Evolutionary conservation across 1,139 yeast genomes (phyloP).

Genomic region (Candida buenavistaensis): DNA sequence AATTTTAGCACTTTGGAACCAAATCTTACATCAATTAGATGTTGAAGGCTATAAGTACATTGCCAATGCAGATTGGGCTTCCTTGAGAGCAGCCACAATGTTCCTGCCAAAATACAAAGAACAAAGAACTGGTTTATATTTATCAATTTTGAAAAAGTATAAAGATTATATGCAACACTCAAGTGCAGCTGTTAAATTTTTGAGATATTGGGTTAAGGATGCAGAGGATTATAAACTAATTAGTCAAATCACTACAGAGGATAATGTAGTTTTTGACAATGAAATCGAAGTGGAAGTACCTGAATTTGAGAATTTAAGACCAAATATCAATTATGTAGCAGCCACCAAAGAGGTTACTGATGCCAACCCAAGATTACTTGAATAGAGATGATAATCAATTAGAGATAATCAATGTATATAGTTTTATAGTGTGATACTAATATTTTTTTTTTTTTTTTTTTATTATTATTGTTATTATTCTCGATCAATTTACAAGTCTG

Average conservation of each 20-base stretch:
- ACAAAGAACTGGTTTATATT: slow-evolving; percentile 56
- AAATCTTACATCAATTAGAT: slow-evolving; percentile 55
- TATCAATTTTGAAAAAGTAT: slow-evolving; percentile 56
- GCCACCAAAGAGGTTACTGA: slow-evolving; percentile 20
- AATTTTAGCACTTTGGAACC: slow-evolving; percentile 62
- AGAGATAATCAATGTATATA: background rate
- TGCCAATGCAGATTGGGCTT: slow-evolving; percentile 88
- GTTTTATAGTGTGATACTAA: background rate
- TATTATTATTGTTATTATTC: too few relatives aligned
- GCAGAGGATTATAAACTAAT: slow-evolving; percentile 23
- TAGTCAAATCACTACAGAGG: slow-evolving; percentile 21
- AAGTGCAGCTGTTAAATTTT: slow-evolving; percentile 30
- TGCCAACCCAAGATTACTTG: slow-evolving; percentile 12
- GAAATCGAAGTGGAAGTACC: slow-evolving; percentile 25
- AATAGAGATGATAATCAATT: slow-evolving; percentile 1
- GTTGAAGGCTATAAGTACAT: slow-evolving; percentile 55
- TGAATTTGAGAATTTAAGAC: slow-evolving; percentile 26
- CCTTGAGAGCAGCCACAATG: slow-evolving; percentile 76
- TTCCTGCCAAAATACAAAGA: slow-evolving; percentile 35
- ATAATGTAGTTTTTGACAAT: slow-evolving; percentile 18
- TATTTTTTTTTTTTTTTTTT: too few relatives aligned
- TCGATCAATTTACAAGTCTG: too few relatives aligned
- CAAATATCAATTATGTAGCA: slow-evolving; percentile 30
- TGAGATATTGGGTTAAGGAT: slow-evolving; percentile 34
- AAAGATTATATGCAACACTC: slow-evolving; percentile 45